Conservation (phyloP, 176 grass and related monocot genomes). For the Panicum miliaceum region DNA sequence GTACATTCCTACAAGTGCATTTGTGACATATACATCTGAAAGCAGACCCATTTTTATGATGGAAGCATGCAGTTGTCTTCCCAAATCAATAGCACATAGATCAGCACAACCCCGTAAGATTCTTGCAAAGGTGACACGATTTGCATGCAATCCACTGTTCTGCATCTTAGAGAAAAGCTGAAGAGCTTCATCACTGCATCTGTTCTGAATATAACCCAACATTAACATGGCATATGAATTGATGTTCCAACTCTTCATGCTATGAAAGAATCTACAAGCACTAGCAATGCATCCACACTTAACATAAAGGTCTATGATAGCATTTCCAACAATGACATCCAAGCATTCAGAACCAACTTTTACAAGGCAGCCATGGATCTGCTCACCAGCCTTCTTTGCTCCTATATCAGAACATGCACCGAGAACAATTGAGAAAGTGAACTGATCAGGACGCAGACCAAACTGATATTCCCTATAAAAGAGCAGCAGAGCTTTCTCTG, state of each 20-base stretch:
- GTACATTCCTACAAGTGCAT: constrained; percentile 92
- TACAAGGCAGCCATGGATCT: constrained; percentile 74
- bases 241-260: constrained; percentile 75
- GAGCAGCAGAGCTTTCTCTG: constrained; percentile 75
- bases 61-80: constrained; percentile 86
- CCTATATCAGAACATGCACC: constrained; percentile 72
- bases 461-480: constrained; percentile 63
- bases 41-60: constrained; percentile 93
- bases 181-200: constrained; percentile 68
- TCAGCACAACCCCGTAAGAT: constrained; percentile 81
- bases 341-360: constrained; percentile 75
- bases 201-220: constrained; percentile 76
- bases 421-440: constrained; percentile 80
- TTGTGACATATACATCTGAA: constrained; percentile 80
- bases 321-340: constrained; percentile 79
- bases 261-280: constrained; percentile 83
- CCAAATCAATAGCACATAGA: constrained; percentile 69
- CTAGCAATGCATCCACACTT: constrained; percentile 75
- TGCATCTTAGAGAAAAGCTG: constrained; percentile 85
- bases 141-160: constrained; percentile 71
- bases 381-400: constrained; percentile 71
- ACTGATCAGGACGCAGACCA: constrained; percentile 72
- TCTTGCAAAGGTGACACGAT: constrained; percentile 72
- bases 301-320: constrained; percentile 82
- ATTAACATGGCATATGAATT: constrained; percentile 89